A percentile compares a stretch with the other conserved stretches of the same genome.
These are phyloP conservation scores for Hypericum androsaemum DNA, from an alignment of 345 rosid genomes.

Conservation along the genomic window DNA sequence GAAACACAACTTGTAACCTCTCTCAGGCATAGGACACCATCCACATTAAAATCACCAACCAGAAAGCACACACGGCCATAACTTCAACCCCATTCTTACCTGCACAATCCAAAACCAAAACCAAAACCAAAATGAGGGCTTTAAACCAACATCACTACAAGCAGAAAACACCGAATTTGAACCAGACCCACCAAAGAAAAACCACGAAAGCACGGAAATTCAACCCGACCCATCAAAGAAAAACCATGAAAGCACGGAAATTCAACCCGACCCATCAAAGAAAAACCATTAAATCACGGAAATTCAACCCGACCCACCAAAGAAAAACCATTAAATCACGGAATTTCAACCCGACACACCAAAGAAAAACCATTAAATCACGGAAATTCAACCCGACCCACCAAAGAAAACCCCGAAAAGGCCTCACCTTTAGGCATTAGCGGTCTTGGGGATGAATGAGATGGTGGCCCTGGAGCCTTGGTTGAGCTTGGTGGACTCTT, in stretches of 20 bases:
- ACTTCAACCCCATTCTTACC: too few relatives aligned
- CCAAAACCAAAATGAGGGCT: too few relatives aligned
- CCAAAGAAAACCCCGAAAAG: not conserved
- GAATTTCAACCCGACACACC: not conserved
- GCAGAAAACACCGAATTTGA: too few relatives aligned
- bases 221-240: too few relatives aligned
- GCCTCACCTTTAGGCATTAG: constrained; percentile 42
- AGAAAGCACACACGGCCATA: too few relatives aligned
- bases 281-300: not conserved
- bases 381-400: not conserved
- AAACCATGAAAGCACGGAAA: too few relatives aligned
- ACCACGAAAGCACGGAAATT: not conserved
- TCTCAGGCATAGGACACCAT: too few relatives aligned
- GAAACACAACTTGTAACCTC: too few relatives aligned
- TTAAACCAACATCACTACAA: too few relatives aligned
- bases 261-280: not conserved
- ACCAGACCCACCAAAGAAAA: not conserved
- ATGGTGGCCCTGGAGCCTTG: constrained; percentile 29
- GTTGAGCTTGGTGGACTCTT: constrained; percentile 29
- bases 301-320: not conserved
- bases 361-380: not conserved
- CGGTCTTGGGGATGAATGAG: constrained; percentile 80
- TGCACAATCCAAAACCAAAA: too few relatives aligned
- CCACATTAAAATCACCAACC: too few relatives aligned
- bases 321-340: not conserved